These are phyloP conservation scores for Fraxinus sp. DNA, from an alignment of 305 asterid genomes.

Conservation along the genomic window DNA sequence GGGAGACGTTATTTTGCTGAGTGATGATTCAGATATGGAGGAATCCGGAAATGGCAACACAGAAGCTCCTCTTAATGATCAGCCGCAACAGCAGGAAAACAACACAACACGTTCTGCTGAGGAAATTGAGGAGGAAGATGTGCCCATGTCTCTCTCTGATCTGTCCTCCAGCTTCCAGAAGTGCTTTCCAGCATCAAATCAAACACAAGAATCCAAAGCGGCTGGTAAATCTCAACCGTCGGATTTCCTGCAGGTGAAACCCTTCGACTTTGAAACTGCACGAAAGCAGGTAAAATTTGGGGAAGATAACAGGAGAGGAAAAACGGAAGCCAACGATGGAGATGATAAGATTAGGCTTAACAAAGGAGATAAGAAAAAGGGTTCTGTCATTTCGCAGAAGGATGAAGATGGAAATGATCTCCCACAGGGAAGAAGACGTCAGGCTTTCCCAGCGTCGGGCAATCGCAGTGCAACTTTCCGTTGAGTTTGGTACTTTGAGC, in stretches of 20 bases:
- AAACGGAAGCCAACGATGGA: constrained; percentile 28
- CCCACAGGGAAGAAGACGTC: constrained; percentile 82
- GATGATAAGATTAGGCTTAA: constrained; percentile 25
- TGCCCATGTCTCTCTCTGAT: constrained; percentile 59
- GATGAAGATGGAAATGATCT: constrained; percentile 40
- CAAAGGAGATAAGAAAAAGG: constrained; percentile 44
- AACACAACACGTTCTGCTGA: constrained; percentile 26
- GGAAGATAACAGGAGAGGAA: constrained; percentile 21
- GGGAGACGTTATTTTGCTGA: constrained; percentile 52
- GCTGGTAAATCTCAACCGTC: constrained; percentile 37
- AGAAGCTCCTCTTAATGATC: constrained; percentile 25
- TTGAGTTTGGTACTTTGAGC: constrained; percentile 21
- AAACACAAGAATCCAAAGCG: constrained; percentile 25
- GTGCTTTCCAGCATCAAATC: constrained; percentile 52
- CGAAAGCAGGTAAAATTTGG: constrained; percentile 61
- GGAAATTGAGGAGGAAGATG: constrained; percentile 46
- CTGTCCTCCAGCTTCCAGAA: constrained; percentile 78
- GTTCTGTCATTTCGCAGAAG: constrained; percentile 21
- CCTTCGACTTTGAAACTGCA: constrained; percentile 81
- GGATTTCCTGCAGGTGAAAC: constrained; percentile 42
- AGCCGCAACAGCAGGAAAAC: constrained; percentile 29
- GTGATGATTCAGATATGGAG: constrained; percentile 49
- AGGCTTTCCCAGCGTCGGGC: constrained; percentile 93
- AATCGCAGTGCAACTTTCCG: constrained; percentile 87
- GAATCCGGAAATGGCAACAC: constrained; percentile 30